A percentile compares a stretch with the other conserved stretches of the same genome.
These are phyloP conservation scores for Elaphomyces granulatus DNA, from an alignment of 495 filamentous ascomycete genomes.

Conservation along the genomic window DNA sequence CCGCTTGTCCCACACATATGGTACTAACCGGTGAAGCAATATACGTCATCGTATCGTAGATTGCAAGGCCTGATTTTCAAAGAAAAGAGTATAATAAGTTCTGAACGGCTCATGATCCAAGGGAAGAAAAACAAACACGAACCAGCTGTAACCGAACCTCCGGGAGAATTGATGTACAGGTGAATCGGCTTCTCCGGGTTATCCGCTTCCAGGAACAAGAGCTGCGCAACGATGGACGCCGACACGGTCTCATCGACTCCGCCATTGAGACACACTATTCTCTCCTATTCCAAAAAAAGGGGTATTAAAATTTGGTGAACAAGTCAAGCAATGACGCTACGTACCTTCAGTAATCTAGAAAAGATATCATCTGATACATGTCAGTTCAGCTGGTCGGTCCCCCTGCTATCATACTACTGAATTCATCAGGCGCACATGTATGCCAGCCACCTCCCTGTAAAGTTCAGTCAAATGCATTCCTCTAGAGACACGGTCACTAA, in stretches of 20 bases:
- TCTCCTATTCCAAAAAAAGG: conserved; percentile 62
- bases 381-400: conserved; percentile 12
- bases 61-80: conserved; percentile 58
- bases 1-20: conserved; percentile 89
- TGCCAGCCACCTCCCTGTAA: conserved; percentile 75
- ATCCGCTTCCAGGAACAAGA: conserved; percentile 96
- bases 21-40: conserved; percentile 85
- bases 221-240: conserved; percentile 83
- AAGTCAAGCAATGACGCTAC: not conserved
- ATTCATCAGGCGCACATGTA: conserved; percentile 46
- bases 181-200: conserved; percentile 86
- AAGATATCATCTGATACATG: conserved; percentile 59
- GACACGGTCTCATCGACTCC: conserved; percentile 77
- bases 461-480: conserved; percentile 24
- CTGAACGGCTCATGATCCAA: too few relatives aligned
- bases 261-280: conserved; percentile 91
- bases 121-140: too few relatives aligned
- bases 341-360: conserved; percentile 61
- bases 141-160: conserved; percentile 85
- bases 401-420: not conserved
- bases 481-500: not conserved
- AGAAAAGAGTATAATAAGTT: not conserved
- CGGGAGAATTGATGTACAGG: conserved; percentile 95
- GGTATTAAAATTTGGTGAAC: not conserved
- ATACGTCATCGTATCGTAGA: conserved; percentile 99